phyloP scores from a whole-genome alignment of 2,329 filamentous ascomycete genomes.

The Claviceps sp. region DNA sequence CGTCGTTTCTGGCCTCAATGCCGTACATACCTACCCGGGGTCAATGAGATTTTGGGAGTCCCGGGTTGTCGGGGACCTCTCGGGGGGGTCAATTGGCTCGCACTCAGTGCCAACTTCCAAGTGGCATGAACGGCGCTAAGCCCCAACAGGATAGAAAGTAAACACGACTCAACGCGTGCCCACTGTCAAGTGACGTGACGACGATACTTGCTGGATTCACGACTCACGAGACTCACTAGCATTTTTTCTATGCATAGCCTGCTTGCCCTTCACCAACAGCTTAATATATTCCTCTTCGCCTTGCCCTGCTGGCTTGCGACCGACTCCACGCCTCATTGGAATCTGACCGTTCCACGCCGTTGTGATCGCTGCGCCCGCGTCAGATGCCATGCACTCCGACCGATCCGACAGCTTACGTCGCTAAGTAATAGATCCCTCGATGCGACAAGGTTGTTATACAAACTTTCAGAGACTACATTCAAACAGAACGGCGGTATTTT shows the following conservation, averaged over 20 bases:
- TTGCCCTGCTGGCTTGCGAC: background rate
- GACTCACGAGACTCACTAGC: background rate
- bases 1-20: background rate
- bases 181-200: background rate
- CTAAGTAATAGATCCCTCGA: background rate
- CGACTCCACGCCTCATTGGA: background rate
- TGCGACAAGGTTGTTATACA: no score
- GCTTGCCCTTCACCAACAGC: slow-evolving; percentile 5
- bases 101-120: no score
- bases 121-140: slow-evolving; percentile 14
- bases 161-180: slow-evolving; percentile 24
- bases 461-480: background rate
- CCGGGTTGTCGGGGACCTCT: no score
- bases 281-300: background rate
- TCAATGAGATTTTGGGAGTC: no score
- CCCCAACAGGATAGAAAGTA: slow-evolving; percentile 25
- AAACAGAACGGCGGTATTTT: background rate
- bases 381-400: background rate
- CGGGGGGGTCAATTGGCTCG: slow-evolving; percentile 1
- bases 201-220: background rate
- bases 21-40: no score
- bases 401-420: background rate
- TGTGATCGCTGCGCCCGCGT: background rate
- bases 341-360: background rate
- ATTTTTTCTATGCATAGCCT: slow-evolving; percentile 7